Percentiles rank a stretch among this genome's conserved stretches.
phyloP scores from a whole-genome alignment of 805 yeast species.

The Candida peoriensis region DNA sequence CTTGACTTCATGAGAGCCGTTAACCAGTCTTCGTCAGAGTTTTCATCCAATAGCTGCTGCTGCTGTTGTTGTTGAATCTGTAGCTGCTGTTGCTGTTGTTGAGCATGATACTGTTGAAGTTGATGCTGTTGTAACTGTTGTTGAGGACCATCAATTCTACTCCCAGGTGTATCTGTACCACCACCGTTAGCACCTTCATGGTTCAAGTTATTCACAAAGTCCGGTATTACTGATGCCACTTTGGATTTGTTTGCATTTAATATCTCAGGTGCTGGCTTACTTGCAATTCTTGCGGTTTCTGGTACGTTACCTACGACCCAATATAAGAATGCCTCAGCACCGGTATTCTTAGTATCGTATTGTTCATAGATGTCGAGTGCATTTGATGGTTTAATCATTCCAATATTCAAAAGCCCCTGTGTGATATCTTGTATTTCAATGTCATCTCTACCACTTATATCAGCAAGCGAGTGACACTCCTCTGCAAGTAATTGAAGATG shows the following conservation, averaged over 20 bases:
- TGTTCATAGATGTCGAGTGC: constrained; percentile 51
- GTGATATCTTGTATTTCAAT: constrained; percentile 62
- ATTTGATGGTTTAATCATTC: constrained; percentile 55
- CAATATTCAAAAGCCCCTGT: constrained; percentile 61
- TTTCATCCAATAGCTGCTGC: constrained; percentile 3
- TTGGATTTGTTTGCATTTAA: constrained; percentile 14
- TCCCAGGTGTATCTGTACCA: no score
- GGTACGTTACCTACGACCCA: constrained; percentile 50
- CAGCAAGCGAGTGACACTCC: constrained; percentile 46
- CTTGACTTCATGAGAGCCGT: constrained; percentile 27
- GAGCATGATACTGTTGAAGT: not conserved
- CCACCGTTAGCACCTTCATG: constrained; percentile 13
- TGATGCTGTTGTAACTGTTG: not conserved
- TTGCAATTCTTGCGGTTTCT: constrained; percentile 35
- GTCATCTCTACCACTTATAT: constrained; percentile 39
- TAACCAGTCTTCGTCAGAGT: constrained; percentile 32
- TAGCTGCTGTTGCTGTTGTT: constrained; percentile 9
- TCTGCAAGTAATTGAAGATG: constrained; percentile 51
- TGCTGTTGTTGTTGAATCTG: constrained; percentile 8
- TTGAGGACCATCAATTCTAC: no score
- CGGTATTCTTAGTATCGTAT: constrained; percentile 38
- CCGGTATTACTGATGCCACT: constrained; percentile 14
- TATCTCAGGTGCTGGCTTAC: constrained; percentile 28
- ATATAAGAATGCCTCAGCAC: constrained; percentile 45
- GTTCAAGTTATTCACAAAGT: constrained; percentile 30